These are phyloP conservation scores for Pulveroboletus sp. DNA, from an alignment of 768 basidiomycete species.

Conservation along the genomic window DNA sequence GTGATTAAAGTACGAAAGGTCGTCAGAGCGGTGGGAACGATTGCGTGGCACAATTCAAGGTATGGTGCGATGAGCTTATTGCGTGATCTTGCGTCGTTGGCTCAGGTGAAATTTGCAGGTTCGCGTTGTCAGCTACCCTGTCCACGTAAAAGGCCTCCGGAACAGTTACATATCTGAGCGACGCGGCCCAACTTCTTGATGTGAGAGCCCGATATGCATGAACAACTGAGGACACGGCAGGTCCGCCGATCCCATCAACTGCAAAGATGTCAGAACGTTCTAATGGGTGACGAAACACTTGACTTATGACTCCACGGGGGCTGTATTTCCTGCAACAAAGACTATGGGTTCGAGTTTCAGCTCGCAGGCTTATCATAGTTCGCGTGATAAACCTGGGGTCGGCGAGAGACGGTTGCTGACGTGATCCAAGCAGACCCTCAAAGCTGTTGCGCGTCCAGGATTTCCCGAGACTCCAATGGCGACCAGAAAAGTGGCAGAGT, in stretches of 20 bases:
- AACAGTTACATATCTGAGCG: background rate
- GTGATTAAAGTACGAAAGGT: background rate
- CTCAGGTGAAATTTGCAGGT: constrained; percentile 6
- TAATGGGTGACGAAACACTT: background rate
- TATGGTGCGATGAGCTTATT: constrained; percentile 21
- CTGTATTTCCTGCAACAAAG: background rate
- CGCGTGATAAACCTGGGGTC: background rate
- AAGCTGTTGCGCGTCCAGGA: background rate
- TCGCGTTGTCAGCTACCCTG: constrained; percentile 2
- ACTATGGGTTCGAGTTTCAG: background rate
- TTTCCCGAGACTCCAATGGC: constrained; percentile 46
- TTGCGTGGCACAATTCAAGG: background rate
- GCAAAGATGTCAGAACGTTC: constrained; percentile 2
- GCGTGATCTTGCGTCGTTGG: constrained; percentile 32
- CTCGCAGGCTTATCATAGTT: no score
- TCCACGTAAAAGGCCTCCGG: background rate
- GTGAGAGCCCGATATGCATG: background rate
- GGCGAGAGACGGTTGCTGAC: constrained; percentile 9
- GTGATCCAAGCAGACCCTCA: constrained; percentile 3
- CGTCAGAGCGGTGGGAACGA: background rate
- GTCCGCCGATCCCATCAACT: background rate
- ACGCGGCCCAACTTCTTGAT: background rate
- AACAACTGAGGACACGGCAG: background rate
- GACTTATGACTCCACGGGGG: background rate
- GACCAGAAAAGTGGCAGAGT: constrained; percentile 76